Evolutionary conservation across 257 asterid species (phyloP).

Genomic region (Asclepias syriaca): DNA sequence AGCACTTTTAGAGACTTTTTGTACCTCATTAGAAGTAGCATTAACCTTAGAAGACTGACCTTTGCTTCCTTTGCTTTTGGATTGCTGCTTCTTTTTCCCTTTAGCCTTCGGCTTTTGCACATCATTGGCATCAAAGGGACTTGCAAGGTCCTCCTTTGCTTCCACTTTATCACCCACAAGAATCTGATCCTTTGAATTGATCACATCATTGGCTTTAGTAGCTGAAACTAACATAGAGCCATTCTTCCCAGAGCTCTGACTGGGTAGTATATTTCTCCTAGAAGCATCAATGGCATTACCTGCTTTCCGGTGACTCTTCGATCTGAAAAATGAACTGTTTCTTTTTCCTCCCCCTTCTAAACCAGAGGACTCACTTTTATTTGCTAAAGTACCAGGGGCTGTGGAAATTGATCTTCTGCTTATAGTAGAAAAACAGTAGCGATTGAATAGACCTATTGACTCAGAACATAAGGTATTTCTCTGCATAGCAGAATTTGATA

Average conservation of each 20-base stretch:
- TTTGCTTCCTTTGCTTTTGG: constrained; percentile 43
- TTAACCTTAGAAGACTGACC: constrained; percentile 27
- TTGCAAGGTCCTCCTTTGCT: constrained; percentile 15
- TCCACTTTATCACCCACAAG: constrained; percentile 24
- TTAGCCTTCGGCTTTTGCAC: constrained; percentile 27
- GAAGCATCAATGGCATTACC: constrained; percentile 33
- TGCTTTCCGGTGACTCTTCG: constrained; percentile 27
- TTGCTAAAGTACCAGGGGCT: constrained; percentile 32
- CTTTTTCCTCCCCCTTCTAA: constrained; percentile 28
- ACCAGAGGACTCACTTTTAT: constrained; percentile 18
- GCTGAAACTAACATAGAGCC: constrained; percentile 28
- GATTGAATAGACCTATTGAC: constrained; percentile 23
- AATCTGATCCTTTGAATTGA: constrained; percentile 28
- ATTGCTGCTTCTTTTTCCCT: constrained; percentile 37
- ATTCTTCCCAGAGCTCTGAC: constrained; percentile 26
- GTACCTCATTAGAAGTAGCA: constrained; percentile 34
- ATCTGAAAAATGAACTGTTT: constrained; percentile 26
- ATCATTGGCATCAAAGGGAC: constrained; percentile 16
- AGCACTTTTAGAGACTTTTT: constrained; percentile 26
- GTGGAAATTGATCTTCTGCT: constrained; percentile 44
- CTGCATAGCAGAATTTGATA: constrained; percentile 26
- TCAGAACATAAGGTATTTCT: constrained; percentile 27
- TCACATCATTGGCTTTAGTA: constrained; percentile 19
- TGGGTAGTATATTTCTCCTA: constrained; percentile 32
- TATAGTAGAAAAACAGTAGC: constrained; percentile 25